Evolutionary conservation across 2,329 filamentous ascomycete species (phyloP), one percentile per base, ranked within the genome.

Genomic region (Ophiostoma piceae): DNA sequence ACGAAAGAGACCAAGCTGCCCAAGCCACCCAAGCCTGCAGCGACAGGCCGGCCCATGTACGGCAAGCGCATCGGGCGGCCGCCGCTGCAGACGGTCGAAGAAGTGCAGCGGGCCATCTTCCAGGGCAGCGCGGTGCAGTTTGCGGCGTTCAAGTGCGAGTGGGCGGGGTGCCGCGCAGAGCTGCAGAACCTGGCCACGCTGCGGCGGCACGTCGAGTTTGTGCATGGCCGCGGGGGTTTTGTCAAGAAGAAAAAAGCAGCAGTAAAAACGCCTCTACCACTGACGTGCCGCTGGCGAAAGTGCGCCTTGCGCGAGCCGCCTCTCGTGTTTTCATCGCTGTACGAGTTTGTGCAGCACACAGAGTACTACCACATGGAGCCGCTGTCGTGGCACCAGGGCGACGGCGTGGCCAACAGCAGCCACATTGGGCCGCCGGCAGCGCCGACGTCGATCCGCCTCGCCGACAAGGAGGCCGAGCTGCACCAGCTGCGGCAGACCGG

Each of bases 111-210:
- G 19, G 76, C 79, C 16, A 75, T 81, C 37, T 87, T 85, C 71
- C 75, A 77, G 26, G 43, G 22, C 26, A 67, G 66, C 66, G 5
- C 84, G 9, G 6, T 77, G 77, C 4, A 19, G 11, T 88, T 84
- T 73, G 70, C 81, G n/a, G 76, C 80, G 1, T 90, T 86, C 74
- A 71, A 82, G 11, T 90, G 87, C 76, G 85, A 89, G 75, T 90
- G 87, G 87, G 73, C 78, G 29, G 79, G 79, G 0, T 90, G 87
- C 74, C 81, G 80, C 39, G 87, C 87, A 3, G 84, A 88, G 77
- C 79, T 90, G 65, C 86, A 88, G 67, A 90, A 90, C 74, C 77
- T 88, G 70, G 84, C 84, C 14, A 89, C 86, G 11, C 76, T 90
- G 57, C 80, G 83, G 32, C 79, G 78, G 69, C 87, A 90, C 73